Evolutionary conservation across 805 yeast species (phyloP), one percentile per base, ranked within the genome.

Genomic region (Priceomyces melissophilus): DNA sequence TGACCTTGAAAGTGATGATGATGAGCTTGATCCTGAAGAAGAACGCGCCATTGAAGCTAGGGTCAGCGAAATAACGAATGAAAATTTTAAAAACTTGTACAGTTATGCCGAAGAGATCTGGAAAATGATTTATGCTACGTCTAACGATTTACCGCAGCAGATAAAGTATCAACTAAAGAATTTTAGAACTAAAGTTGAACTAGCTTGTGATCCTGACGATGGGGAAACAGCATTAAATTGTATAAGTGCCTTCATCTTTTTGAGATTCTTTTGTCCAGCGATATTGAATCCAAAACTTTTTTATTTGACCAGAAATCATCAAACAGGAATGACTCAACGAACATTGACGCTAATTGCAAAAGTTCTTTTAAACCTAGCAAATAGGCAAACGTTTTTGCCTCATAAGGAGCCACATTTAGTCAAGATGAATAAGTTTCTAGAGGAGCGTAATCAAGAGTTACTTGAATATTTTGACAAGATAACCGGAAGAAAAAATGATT

Each of bases 271-370:
- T 40, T 60, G 96, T 53, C 98, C 99, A 0, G 96, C 96, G 0
- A 76, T 91, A 23, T 64, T 93, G 55, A 90, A 88, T 53, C 99
- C 99, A 0, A 88, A 87, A 53, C 61, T 90, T 37, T 89, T 88
- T 58, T 81, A 82, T 45, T 67, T 93, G 37, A 78, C 87, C 0
- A 73, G 77, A 38, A 71, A 76, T 29, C 91, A 86, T 50, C 87
- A 88, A 44, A 73, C 81, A 7, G 87, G 89, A 2, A 71, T 71
- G 9, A 71, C 81, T 2, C 90, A 88, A 48, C 71, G 96, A 44
- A 84, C 96, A 0, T 62, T 91, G 35, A 88, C 96, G 0, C 62
- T 90, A 15, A 69, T 90, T 4, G 88, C 97, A 8, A 91, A 91
- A 56, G 73, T 83, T 4, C 57, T 91, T 27, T 74, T 90, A 60